A percentile compares a stretch with the other conserved stretches of the same genome.
Conservation (phyloP, 2,329 filamentous ascomycete genomes). For the Ascochyta clinopodiicola region DNA sequence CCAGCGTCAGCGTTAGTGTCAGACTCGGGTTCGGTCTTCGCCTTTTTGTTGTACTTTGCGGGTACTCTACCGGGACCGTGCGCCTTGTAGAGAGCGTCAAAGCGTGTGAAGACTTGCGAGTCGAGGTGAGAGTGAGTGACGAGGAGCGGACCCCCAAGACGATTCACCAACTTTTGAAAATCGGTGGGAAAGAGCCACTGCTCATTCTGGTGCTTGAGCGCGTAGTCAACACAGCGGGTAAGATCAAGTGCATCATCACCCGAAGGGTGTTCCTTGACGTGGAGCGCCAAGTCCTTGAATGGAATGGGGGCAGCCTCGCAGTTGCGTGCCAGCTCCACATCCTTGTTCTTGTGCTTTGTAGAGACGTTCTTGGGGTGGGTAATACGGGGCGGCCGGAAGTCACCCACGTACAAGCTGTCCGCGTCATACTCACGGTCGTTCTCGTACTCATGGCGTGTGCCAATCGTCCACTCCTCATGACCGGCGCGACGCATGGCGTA, state of each 20-base stretch:
- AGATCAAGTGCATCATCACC: slow-evolving; percentile 39
- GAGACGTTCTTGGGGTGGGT: slow-evolving; percentile 19
- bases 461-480: slow-evolving; percentile 21
- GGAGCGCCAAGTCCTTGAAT: slow-evolving; percentile 32
- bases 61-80: not conserved
- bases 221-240: slow-evolving; percentile 33
- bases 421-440: slow-evolving; percentile 12
- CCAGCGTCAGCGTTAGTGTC: not conserved
- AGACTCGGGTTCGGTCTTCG: not conserved
- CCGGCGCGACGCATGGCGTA: slow-evolving; percentile 30
- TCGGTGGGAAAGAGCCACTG: slow-evolving; percentile 36
- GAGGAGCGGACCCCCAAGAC: slow-evolving; percentile 22
- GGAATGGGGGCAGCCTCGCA: slow-evolving; percentile 15
- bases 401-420: slow-evolving; percentile 22
- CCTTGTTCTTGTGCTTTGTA: not conserved
- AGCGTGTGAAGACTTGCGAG: slow-evolving; percentile 25
- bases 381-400: slow-evolving; percentile 27
- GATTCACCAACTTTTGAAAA: slow-evolving; percentile 25
- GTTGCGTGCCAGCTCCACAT: slow-evolving; percentile 8
- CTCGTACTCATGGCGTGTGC: slow-evolving; percentile 11
- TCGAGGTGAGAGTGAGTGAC: slow-evolving; percentile 28
- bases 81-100: slow-evolving; percentile 6
- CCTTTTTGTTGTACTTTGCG: slow-evolving; percentile 3
- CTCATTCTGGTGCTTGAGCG: slow-evolving; percentile 27
- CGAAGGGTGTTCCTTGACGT: slow-evolving; percentile 31